Conservation (phyloP, 2,329 filamentous ascomycete species). For the Cladosporium velox region DNA sequence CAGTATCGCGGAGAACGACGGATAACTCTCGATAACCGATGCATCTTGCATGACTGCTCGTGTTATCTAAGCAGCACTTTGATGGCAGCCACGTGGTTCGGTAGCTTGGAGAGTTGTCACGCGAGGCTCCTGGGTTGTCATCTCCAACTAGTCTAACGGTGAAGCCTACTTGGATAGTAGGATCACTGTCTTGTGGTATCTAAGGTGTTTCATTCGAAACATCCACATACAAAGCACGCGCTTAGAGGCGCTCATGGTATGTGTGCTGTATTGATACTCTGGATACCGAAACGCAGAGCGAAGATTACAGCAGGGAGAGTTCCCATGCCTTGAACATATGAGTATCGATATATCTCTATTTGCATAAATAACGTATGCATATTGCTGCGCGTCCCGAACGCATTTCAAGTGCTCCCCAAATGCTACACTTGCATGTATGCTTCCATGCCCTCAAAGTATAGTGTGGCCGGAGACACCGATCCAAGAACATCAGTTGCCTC, state of each 20-base stretch:
- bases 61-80: background rate
- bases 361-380: background rate
- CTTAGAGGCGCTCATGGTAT: background rate
- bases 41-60: background rate
- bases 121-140: background rate
- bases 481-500: too few species aligned
- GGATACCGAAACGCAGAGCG: background rate
- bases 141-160: background rate
- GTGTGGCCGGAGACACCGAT: background rate
- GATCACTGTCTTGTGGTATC: background rate
- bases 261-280: background rate
- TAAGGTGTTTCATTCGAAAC: background rate
- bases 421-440: background rate
- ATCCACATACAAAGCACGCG: background rate
- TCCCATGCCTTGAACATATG: background rate
- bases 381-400: too few species aligned
- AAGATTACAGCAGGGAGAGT: background rate
- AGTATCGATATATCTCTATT: background rate
- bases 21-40: background rate
- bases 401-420: background rate
- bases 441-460: background rate
- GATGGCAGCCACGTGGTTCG: background rate
- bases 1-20: background rate
- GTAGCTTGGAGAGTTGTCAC: background rate
- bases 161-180: background rate